A percentile compares a stretch with the other conserved stretches of the same genome.
These are phyloP conservation scores for Monosporascus cannonballus DNA, from an alignment of 2,329 filamentous ascomycete species.

Conservation along the genomic window DNA sequence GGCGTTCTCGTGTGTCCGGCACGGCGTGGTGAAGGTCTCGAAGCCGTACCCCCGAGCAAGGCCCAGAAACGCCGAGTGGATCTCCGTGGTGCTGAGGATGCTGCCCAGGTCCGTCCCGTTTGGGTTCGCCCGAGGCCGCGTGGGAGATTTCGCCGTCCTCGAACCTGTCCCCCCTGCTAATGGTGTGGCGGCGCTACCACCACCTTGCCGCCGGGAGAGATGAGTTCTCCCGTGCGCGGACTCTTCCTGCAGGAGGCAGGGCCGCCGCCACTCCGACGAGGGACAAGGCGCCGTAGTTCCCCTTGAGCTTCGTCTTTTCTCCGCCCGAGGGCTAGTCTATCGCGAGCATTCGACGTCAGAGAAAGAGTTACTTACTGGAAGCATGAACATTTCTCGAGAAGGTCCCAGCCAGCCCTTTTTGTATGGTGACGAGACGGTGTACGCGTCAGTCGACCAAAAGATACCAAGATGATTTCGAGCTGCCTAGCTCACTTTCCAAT, in stretches of 20 bases:
- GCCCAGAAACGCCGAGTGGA: slow-evolving; percentile 33
- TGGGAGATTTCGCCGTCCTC: slow-evolving; percentile 31
- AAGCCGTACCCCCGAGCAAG: slow-evolving; percentile 34
- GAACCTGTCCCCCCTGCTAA: slow-evolving; percentile 30
- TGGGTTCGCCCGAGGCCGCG: slow-evolving; percentile 33
- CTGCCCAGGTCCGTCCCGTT: slow-evolving; percentile 27
- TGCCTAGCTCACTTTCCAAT: too few relatives aligned
- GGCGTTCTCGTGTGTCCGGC: slow-evolving; percentile 35
- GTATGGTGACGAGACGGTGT: too few relatives aligned
- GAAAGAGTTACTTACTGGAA: too few relatives aligned
- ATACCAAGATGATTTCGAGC: too few relatives aligned
- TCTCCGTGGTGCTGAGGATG: slow-evolving; percentile 36
- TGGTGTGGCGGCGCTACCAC: slow-evolving; percentile 13
- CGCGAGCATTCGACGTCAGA: too few relatives aligned
- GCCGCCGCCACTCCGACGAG: slow-evolving; percentile 7
- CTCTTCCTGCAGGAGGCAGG: slow-evolving; percentile 16
- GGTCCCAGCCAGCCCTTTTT: too few relatives aligned
- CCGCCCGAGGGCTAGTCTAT: too few relatives aligned
- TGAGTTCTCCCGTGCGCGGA: slow-evolving; percentile 9
- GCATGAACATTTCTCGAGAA: too few relatives aligned
- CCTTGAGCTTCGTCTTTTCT: too few relatives aligned
- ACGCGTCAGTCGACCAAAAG: too few relatives aligned
- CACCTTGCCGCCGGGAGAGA: slow-evolving; percentile 3
- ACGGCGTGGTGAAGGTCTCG: slow-evolving; percentile 32
- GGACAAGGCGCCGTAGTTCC: slow-evolving; percentile 1